Conservation (phyloP, 139 green algal species). For the Closterium sp. region DNA sequence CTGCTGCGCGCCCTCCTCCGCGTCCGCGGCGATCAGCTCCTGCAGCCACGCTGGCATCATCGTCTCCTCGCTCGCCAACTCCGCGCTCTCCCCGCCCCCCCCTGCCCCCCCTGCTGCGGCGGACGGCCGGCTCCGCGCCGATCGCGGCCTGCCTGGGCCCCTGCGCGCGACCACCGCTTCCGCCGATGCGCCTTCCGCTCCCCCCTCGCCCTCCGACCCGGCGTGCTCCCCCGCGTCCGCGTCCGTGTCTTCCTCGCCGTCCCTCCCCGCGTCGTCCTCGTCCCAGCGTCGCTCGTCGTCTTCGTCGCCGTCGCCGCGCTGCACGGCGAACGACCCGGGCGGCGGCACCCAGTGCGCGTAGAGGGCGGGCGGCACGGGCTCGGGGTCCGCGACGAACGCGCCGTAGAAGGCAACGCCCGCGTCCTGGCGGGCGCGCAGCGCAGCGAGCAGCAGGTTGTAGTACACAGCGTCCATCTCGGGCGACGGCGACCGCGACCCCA, state of each 20-base stretch:
- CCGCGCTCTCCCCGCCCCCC: neutral
- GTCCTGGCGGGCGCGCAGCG: neutral
- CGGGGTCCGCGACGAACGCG: neutral
- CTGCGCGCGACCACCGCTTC: neutral
- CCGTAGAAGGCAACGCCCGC: neutral
- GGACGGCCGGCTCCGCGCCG: neutral
- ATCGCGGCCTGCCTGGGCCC: neutral
- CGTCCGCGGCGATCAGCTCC: neutral
- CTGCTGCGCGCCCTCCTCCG: neutral
- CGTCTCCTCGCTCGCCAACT: neutral
- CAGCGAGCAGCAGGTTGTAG: slow-evolving; percentile 5
- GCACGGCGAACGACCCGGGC: neutral
- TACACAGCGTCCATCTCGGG: neutral
- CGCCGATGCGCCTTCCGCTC: neutral
- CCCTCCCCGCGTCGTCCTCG: neutral
- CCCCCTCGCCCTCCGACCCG: neutral
- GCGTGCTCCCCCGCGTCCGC: neutral
- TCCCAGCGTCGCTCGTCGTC: neutral
- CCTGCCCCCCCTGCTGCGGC: neutral
- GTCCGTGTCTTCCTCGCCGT: neutral
- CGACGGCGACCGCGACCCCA: neutral
- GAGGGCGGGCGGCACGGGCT: neutral
- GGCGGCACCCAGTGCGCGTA: neutral
- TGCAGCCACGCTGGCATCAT: neutral
- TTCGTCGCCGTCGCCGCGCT: neutral